A percentile compares a stretch with the other conserved stretches of the same genome.
Conservation (phyloP, 2,329 filamentous ascomycete species). For the Epichloe bromicola region DNA sequence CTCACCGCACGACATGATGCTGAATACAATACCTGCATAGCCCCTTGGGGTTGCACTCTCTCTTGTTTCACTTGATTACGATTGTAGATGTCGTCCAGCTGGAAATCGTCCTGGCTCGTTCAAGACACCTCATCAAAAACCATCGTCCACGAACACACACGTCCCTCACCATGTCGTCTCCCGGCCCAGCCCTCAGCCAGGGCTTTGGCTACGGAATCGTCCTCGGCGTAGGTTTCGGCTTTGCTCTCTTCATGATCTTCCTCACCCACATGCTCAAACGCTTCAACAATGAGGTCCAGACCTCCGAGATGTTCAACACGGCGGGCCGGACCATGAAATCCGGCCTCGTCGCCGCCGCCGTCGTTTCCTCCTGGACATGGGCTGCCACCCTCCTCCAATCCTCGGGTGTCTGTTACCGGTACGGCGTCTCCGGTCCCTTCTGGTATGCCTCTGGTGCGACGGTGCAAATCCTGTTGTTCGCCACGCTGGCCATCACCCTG, state of each 20-base stretch:
- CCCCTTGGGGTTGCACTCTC: too few relatives aligned
- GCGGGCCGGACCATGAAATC: slow-evolving; percentile 82
- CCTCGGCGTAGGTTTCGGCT: slow-evolving; percentile 58
- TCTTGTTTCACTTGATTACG: too few relatives aligned
- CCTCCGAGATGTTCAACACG: slow-evolving; percentile 85
- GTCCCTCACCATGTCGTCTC: slow-evolving; percentile 6
- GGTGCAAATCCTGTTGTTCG: slow-evolving; percentile 80
- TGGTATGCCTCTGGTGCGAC: slow-evolving; percentile 60
- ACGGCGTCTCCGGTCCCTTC: slow-evolving; percentile 50
- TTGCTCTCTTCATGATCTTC: slow-evolving; percentile 62
- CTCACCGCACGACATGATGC: too few relatives aligned
- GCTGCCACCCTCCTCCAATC: slow-evolving; percentile 72
- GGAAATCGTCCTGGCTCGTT: too few relatives aligned
- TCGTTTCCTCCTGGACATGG: slow-evolving; percentile 93
- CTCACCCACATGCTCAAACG: slow-evolving; percentile 59
- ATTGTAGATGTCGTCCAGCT: too few relatives aligned
- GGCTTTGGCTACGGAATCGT: slow-evolving; percentile 69
- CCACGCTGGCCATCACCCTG: slow-evolving; percentile 78
- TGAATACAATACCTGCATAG: too few relatives aligned
- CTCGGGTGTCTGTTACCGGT: slow-evolving; percentile 70
- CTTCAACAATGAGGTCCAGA: slow-evolving; percentile 58
- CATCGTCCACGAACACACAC: too few relatives aligned
- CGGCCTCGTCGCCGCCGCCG: slow-evolving; percentile 73
- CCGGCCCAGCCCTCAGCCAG: slow-evolving; percentile 33
- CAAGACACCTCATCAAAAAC: too few relatives aligned